Conservation (phyloP, 768 basidiomycete species). For the Auriscalpium orientale region DNA sequence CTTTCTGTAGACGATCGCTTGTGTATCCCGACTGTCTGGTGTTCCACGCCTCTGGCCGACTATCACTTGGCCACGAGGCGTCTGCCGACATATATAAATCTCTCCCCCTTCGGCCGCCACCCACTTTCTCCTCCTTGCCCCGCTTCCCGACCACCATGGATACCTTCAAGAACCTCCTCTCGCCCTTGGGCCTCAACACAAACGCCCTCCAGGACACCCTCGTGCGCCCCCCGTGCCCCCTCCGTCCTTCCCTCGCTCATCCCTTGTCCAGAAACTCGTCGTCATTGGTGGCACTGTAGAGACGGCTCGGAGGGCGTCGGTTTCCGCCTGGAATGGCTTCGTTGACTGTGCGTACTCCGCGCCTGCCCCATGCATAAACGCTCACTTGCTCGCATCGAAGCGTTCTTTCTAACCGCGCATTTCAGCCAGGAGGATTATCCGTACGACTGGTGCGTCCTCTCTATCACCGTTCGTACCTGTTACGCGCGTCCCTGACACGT, state of each 20-base stretch:
- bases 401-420: slow-evolving; percentile 85
- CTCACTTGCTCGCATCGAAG: slow-evolving; percentile 30
- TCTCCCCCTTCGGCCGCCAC: slow-evolving; percentile 2
- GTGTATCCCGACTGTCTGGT: no score
- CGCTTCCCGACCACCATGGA: slow-evolving; percentile 42
- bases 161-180: slow-evolving; percentile 59
- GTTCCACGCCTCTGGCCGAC: no score
- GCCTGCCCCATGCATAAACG: slow-evolving; percentile 10
- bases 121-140: slow-evolving; percentile 10
- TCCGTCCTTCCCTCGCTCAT: not conserved
- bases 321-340: slow-evolving; percentile 86
- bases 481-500: slow-evolving; percentile 2
- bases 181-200: slow-evolving; percentile 58
- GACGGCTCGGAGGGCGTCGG: slow-evolving; percentile 71
- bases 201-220: slow-evolving; percentile 74
- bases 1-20: no score
- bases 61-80: slow-evolving; percentile 15
- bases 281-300: slow-evolving; percentile 88
- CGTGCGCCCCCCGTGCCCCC: slow-evolving; percentile 31
- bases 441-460: slow-evolving; percentile 60
- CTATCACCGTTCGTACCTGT: not conserved
- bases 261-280: slow-evolving; percentile 64
- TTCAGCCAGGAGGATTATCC: slow-evolving; percentile 86
- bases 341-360: slow-evolving; percentile 54
- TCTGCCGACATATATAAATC: slow-evolving; percentile 14